Base-by-base conservation (phyloP, 345 rosid species). In the Gossypium longicalyx region DNA sequence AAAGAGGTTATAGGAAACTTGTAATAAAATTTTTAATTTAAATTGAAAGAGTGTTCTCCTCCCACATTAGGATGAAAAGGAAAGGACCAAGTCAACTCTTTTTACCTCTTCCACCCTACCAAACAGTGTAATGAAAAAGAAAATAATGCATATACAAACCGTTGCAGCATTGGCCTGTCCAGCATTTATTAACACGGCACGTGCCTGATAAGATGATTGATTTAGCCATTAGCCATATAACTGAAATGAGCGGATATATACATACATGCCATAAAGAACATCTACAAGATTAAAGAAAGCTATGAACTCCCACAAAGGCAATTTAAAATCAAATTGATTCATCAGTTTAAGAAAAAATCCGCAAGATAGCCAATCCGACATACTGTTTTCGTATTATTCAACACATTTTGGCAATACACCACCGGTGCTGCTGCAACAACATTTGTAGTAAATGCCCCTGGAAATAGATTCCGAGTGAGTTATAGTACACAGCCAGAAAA, bases 131-230 rank as follows among this genome's bases (percentile, higher is more conserved):
- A 58, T 67, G 66, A 79, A 25, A 65, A 27, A 13, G 22, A 23
- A 71, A 76, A 52, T 12, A 76, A 72, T 6, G 69, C 61, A 41
- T 48, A 45, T 38, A 77, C 23, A 79, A 27, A 95, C 99, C 67
- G 98, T 95, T 72, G 98, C 99, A 70, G 99, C 99, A 89, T 95
- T 95, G 70, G 99, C 99, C 75, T 95, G 99, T 73, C 99, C 99
- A 22, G 98, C 99, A 80, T 95, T 93, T 84, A 95, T 86, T 79
- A 95, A 79, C 74, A 95, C 96, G 10, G 96, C 98, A 68, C 96
- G 97, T 38, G 93, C 96, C 99, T 95, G 88, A 78, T 29, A 77
- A 61, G 67, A 58, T 19, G 52, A 12, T 51, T 56, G 72, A 73
- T 54, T 8, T 25, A 53, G 62, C 67, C 34, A 80, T 43, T 12